Evolutionary conservation across 352 stramenopile genomes (phyloP), one percentile per base, ranked within the genome.

Genomic region (Phytophthora agathidicida): DNA sequence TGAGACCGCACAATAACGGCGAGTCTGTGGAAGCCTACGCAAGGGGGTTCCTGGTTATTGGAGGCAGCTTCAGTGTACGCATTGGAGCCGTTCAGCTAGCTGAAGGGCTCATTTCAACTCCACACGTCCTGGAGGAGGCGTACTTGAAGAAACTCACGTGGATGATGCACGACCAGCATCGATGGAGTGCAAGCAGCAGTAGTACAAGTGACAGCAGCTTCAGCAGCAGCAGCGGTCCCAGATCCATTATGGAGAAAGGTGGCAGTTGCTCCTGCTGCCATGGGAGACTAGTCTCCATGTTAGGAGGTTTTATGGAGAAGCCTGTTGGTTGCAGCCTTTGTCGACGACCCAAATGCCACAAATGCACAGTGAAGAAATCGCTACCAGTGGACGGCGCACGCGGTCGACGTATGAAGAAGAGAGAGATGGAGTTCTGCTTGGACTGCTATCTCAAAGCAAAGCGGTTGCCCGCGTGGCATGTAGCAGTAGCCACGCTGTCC

Each of bases 111-210:
- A 26, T 65, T 0, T n/a, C 43, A 6, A 23, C 62, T 5, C 41
- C 70, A 3, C 55, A 53, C 1, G 56, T 70, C 1, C 57, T 78
- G 19, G 75, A 85, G 14, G 70, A 71, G 30, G 47, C 63, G 0
- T 76, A 80, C 32, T 53, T 77, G 35, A 82, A 82, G 44, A 85
- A 85, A 24, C 67, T 85, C 6, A 20, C 49, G 14, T 80, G 72
- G 72, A 44, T 85, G 14, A 68, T 85, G 58, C 47, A 68, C 24
- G 39, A 70, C 38, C 54, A 68, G 16, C 57, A 73, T 17, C 37
- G 37, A 24, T 44, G 24, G 17, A 64, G 38, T 16, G 7, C 45
- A 11, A 59, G 39, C 30, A 50, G 47, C 27, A 56, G 59, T 48
- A 56, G 38, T 36, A 35, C 24, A 0, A 67, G 56, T n/a, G 27